phyloP scores from a whole-genome alignment of 805 yeast species.

The Ogataea paradorogensis region DNA sequence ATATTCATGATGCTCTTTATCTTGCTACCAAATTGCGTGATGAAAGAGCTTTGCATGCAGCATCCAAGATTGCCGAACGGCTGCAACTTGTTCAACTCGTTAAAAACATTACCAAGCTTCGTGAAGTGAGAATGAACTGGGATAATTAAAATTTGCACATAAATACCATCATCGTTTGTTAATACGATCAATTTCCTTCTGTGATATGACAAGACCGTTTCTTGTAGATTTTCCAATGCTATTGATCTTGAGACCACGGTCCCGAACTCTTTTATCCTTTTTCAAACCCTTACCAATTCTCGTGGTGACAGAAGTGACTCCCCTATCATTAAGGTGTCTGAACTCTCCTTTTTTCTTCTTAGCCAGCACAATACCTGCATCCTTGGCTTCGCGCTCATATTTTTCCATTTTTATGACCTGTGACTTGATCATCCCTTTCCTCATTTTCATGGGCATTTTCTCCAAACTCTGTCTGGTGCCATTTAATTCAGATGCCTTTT shows the following conservation, averaged over 20 bases:
- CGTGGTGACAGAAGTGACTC: slow-evolving; percentile 48
- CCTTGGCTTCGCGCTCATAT: slow-evolving; percentile 74
- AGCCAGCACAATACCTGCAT: slow-evolving; percentile 87
- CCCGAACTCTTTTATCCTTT: slow-evolving; percentile 45
- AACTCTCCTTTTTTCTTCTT: slow-evolving; percentile 65
- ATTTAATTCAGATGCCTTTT: slow-evolving; percentile 44
- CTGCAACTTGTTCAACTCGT: slow-evolving; percentile 52
- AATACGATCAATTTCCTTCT: slow-evolving; percentile 54
- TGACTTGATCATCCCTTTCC: slow-evolving; percentile 76
- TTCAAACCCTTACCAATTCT: slow-evolving; percentile 48
- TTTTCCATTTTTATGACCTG: slow-evolving; percentile 49
- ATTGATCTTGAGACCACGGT: slow-evolving; percentile 75
- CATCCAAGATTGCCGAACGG: slow-evolving; percentile 79
- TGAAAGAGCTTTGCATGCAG: slow-evolving; percentile 80
- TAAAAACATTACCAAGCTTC: slow-evolving; percentile 49
- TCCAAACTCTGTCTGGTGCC: slow-evolving; percentile 50
- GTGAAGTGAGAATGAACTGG: slow-evolving; percentile 47
- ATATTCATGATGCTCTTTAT: slow-evolving; percentile 63
- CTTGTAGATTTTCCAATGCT: slow-evolving; percentile 74
- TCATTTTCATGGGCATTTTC: slow-evolving; percentile 83
- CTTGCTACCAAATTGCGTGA: slow-evolving; percentile 67
- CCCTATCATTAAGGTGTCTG: slow-evolving; percentile 53
- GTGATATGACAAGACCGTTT: slow-evolving; percentile 72
- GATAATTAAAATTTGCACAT: slow-evolving; percentile 11
- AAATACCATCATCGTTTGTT: slow-evolving; percentile 6